Base-by-base conservation (phyloP, 768 basidiomycete genomes). In the Clitopilus passeckerianus region DNA sequence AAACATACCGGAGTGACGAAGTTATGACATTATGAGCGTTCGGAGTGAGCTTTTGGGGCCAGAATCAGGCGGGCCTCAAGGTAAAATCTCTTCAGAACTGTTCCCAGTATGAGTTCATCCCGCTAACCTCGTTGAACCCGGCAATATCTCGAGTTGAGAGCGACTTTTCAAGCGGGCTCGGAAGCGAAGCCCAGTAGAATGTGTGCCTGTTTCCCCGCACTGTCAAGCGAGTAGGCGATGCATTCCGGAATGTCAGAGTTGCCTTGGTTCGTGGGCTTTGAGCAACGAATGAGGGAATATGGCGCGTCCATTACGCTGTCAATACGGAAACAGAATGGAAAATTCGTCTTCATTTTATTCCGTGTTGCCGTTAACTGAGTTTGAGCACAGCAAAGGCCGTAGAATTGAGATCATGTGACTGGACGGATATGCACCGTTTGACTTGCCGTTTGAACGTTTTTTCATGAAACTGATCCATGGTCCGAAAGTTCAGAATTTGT, bases 381-480 rank as follows among this genome's bases (percentile, higher is more conserved):
- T 46, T 50, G 12, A 10, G 46, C 46, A 50, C 46, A 2, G 6
- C 46, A 50, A 50, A n/a, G 5, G 46, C n/a, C n/a, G n/a, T 23
- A 18, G 46, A 50, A 50, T 50, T 41, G 37, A 23, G 46, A 22
- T 50, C 46, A 50, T 50, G 46, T 50, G 46, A 50, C 46, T 14
- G n/a, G n/a, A 50, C 46, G 46, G 46, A 50, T 50, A 50, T 50
- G 46, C 20, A 50, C 46, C 46, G 46, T 22, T 14, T 15, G n/a
- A 50, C 20, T 5, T 12, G 20, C 46, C 46, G 46, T 22, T 14
- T 15, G n/a, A 41, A 5, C 14, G 12, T 41, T 41, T 50, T 50
- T 50, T 22, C 46, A 60, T 65, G 59, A 64, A 65, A 61, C 57
- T 63, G 64, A 65, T 65, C 61, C 64, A 65, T 63, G 61, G 41